Evolutionary conservation across 768 basidiomycete species (phyloP).

Genomic region (Suillus tomentosus): DNA sequence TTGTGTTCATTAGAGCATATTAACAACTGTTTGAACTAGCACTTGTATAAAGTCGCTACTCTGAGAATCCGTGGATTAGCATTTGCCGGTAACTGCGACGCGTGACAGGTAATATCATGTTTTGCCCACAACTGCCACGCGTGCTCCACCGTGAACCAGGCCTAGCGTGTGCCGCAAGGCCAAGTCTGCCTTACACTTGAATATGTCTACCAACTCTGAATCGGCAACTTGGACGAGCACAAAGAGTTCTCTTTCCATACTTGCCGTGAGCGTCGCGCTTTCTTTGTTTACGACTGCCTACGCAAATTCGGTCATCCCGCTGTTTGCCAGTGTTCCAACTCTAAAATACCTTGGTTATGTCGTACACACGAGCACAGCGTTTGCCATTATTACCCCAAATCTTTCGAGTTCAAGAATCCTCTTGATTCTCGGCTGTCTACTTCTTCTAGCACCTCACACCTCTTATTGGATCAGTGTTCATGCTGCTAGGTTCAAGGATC

Average conservation of each 20-base stretch:
- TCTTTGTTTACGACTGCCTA: conserved; percentile 66
- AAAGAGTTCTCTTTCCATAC: conserved; percentile 26
- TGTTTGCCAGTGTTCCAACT: conserved; percentile 66
- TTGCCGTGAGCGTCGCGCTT: conserved; percentile 35
- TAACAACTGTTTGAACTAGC: not conserved
- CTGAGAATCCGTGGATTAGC: not conserved
- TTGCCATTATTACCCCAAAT: conserved; percentile 34
- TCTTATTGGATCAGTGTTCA: conserved; percentile 66
- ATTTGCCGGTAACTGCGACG: not conserved
- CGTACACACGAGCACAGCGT: conserved; percentile 38
- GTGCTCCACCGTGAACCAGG: not conserved
- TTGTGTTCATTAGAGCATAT: not conserved
- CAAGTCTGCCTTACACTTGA: not conserved
- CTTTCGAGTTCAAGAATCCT: conserved; percentile 28
- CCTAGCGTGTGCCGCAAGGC: no score
- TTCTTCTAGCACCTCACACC: conserved; percentile 57
- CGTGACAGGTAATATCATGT: not conserved
- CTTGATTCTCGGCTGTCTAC: conserved; percentile 39
- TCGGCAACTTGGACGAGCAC: conserved; percentile 17
- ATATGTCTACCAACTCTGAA: conserved; percentile 10
- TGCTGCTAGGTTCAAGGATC: conserved; percentile 54
- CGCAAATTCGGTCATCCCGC: conserved; percentile 62
- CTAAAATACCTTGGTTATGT: conserved; percentile 47
- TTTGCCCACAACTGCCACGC: not conserved
- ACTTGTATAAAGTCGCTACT: not conserved